Conservation (phyloP, 805 yeast species). For the Candida namnaoensis region DNA sequence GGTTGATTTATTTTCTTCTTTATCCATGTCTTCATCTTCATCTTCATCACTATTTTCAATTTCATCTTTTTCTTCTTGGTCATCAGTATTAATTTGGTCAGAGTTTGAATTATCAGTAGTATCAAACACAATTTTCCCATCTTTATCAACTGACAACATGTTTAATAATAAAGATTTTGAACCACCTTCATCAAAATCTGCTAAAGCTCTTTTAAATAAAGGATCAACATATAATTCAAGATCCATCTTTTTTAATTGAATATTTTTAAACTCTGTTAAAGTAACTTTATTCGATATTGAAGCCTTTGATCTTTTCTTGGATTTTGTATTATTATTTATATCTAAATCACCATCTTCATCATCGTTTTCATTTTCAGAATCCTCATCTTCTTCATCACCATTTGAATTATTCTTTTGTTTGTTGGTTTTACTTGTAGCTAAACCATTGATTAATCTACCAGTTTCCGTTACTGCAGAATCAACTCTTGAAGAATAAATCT, state of each 20-base stretch:
- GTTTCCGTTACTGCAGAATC: slow-evolving; percentile 91
- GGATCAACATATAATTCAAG: slow-evolving; percentile 60
- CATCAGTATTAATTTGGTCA: slow-evolving; percentile 2
- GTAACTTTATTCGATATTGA: slow-evolving; percentile 27
- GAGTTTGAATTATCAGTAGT: slow-evolving; percentile 25
- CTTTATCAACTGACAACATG: slow-evolving; percentile 42
- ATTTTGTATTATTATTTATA: slow-evolving; percentile 15
- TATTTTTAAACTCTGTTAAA: slow-evolving; percentile 36
- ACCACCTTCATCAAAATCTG: slow-evolving; percentile 74
- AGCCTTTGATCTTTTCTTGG: slow-evolving; percentile 17
- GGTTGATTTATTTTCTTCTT: background rate
- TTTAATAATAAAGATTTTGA: slow-evolving; percentile 59
- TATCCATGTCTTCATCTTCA: slow-evolving; percentile 9
- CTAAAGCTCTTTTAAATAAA: slow-evolving; percentile 55
- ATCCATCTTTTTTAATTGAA: slow-evolving; percentile 44
- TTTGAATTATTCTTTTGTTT: slow-evolving; percentile 8
- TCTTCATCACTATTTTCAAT: slow-evolving; percentile 10
- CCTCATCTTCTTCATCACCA: slow-evolving; percentile 17
- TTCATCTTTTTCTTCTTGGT: slow-evolving; percentile 5
- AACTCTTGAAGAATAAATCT: slow-evolving; percentile 85
- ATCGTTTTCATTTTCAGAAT: background rate
- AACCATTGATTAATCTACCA: slow-evolving; percentile 70
- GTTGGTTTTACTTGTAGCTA: slow-evolving; percentile 35
- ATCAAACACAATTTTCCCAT: slow-evolving; percentile 56
- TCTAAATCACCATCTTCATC: slow-evolving; percentile 1